Evolutionary conservation across 1,284 basidiomycete genomes (phyloP).

Genomic region (Cryptococcus maquisensis): DNA sequence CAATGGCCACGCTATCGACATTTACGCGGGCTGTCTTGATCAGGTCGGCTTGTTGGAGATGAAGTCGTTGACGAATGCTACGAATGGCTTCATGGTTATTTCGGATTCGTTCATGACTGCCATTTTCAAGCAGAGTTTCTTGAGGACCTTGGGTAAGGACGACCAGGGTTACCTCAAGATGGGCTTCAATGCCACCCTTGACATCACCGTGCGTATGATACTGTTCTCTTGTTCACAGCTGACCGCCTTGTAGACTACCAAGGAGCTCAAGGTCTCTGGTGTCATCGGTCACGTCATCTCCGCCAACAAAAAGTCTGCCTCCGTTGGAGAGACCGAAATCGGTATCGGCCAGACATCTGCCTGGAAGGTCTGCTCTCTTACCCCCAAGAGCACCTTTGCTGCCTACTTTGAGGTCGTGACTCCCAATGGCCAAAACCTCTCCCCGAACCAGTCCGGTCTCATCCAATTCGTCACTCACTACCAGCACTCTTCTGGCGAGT

Average conservation of each 20-base stretch:
- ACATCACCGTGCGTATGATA: constrained; percentile 69
- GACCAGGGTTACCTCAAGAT: constrained; percentile 88
- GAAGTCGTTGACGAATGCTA: constrained; percentile 91
- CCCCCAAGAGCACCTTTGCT: constrained; percentile 80
- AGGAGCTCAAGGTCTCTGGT: constrained; percentile 97
- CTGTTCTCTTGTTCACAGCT: background rate
- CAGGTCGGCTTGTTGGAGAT: constrained; percentile 98
- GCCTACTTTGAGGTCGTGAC: constrained; percentile 99
- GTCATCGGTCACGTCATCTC: constrained; percentile 97
- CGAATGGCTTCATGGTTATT: constrained; percentile 93
- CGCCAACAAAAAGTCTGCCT: constrained; percentile 91
- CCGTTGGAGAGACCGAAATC: constrained; percentile 98
- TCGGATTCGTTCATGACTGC: constrained; percentile 97
- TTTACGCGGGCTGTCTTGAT: constrained; percentile 96
- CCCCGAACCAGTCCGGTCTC: constrained; percentile 85
- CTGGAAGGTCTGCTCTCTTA: constrained; percentile 93
- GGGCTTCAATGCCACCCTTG: constrained; percentile 99
- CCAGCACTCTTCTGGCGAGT: constrained; percentile 93
- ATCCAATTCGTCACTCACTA: constrained; percentile 99
- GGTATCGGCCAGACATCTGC: constrained; percentile 99
- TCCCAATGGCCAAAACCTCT: constrained; percentile 90
- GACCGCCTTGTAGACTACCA: constrained; percentile 68
- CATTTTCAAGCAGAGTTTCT: constrained; percentile 98
- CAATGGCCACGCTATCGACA: constrained; percentile 91
- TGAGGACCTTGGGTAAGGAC: constrained; percentile 90